phyloP scores from a whole-genome alignment of 2,329 filamentous ascomycete species.

The Aspergillus fumigatus region DNA sequence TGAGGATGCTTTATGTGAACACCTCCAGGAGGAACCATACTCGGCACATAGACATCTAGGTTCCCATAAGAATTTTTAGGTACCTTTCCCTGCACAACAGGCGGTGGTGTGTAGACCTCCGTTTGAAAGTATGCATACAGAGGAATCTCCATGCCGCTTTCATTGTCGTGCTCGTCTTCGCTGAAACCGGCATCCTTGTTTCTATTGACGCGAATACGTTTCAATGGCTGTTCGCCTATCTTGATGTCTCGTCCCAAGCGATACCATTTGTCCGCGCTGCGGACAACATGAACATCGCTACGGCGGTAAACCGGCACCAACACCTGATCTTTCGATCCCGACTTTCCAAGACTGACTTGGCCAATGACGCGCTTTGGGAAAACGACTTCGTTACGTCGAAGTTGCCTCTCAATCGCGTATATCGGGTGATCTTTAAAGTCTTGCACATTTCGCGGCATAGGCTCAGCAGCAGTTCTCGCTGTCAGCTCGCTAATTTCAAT shows the following conservation, averaged over 20 bases:
- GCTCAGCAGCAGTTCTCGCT: slow-evolving; percentile 67
- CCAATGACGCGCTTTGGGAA: slow-evolving; percentile 68
- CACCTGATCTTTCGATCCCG: slow-evolving; percentile 41
- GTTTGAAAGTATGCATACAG: slow-evolving; percentile 61
- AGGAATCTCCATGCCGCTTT: slow-evolving; percentile 51
- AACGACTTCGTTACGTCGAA: slow-evolving; percentile 79
- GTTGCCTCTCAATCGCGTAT: slow-evolving; percentile 78
- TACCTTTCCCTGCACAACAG: slow-evolving; percentile 68
- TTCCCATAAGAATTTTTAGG: slow-evolving; percentile 60
- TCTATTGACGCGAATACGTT: slow-evolving; percentile 57
- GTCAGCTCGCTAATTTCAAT: slow-evolving; percentile 76
- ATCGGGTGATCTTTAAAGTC: slow-evolving; percentile 85
- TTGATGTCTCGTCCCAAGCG: slow-evolving; percentile 76
- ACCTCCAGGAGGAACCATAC: slow-evolving; percentile 60
- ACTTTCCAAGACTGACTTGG: slow-evolving; percentile 59
- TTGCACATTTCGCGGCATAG: slow-evolving; percentile 78
- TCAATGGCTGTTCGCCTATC: slow-evolving; percentile 73
- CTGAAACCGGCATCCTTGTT: slow-evolving; percentile 20
- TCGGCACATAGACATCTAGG: slow-evolving; percentile 59
- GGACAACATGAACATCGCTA: slow-evolving; percentile 70
- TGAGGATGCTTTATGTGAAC: slow-evolving; percentile 53
- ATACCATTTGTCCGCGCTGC: slow-evolving; percentile 86
- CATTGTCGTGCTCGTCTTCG: slow-evolving; percentile 38
- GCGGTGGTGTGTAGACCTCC: slow-evolving; percentile 67
- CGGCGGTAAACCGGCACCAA: slow-evolving; percentile 80